Base-by-base conservation (phyloP, 371 early-diverging fungal species). In the Homolaphlyctis polyrhiza region DNA sequence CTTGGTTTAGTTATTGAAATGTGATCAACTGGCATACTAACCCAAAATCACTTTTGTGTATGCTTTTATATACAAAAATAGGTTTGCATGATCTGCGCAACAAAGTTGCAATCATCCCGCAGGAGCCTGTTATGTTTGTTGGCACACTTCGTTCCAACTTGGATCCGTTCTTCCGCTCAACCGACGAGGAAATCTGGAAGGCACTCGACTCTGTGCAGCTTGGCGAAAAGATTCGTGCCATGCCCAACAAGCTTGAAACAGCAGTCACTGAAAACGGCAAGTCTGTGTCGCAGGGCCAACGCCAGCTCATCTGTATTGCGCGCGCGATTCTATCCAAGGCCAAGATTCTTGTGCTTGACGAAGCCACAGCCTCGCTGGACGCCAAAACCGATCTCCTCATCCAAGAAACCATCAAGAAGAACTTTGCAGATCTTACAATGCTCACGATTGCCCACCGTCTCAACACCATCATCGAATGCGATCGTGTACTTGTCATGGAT, bases 201-300 rank as follows among this genome's bases (percentile, higher is more conserved):
- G 78, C 75, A 3, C 59, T 76, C 33, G 71, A 76, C 47, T 57
- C 65, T 30, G 73, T 70, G 28, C 58, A 70, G 32, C 52, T 71
- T 27, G 58, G 59, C 30, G 47, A 61, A 4, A 51, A 57, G 43
- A 54, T 73, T 5, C 35, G 48, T 23, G 28, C 43, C 35, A 62
- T 71, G 70, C 70, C 65, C 14, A 30, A 43, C 28, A 67, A 68
- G 35, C 59, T 73, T 13, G 74, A 73, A n/a, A 58, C 65, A 8
- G 30, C 61, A 13, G 73, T 73, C 3, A 30, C 61, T 1, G 76
- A 81, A 47, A 81, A 80, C 65, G 82, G 83, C 25, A 79, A 77
- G 58, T 69, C 75, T 16, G 75, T 87, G 25, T 72, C 77, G 18
- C 70, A 80, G 48, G 96, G 97, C 1, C 91, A 96, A 66, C 71